Conservation (phyloP, 495 filamentous ascomycete species). For the Penicillium roqueforti region DNA sequence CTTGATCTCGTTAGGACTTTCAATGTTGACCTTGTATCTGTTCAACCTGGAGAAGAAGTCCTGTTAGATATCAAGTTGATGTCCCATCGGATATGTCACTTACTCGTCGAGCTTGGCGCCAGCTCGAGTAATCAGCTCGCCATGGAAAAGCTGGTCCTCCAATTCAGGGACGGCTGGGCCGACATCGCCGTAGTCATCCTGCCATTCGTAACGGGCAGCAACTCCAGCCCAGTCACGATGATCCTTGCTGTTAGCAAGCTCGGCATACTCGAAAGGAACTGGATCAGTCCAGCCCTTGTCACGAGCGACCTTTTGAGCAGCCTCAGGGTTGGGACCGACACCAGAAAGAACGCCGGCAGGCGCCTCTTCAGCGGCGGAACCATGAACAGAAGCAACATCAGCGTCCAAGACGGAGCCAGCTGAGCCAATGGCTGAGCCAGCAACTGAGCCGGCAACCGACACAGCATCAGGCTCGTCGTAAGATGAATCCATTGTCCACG, state of each 20-base stretch:
- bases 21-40: background rate
- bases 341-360: slow-evolving; percentile 1
- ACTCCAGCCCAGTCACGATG: slow-evolving; percentile 51
- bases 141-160: slow-evolving; percentile 68
- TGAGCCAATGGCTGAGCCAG: too few relatives aligned
- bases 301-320: slow-evolving; percentile 18
- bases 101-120: slow-evolving; percentile 42
- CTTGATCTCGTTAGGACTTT: slow-evolving; percentile 31
- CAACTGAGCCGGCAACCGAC: background rate
- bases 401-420: background rate
- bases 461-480: background rate
- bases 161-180: slow-evolving; percentile 64
- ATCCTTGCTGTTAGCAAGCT: slow-evolving; percentile 32
- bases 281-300: slow-evolving; percentile 52
- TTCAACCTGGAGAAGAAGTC: background rate
- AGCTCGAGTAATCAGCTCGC: slow-evolving; percentile 39
- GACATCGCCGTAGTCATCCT: slow-evolving; percentile 79
- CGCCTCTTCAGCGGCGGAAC: background rate
- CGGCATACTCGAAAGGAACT: slow-evolving; percentile 50
- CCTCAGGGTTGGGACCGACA: background rate
- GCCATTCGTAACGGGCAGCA: slow-evolving; percentile 74
- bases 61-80: background rate
- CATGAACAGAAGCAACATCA: background rate
- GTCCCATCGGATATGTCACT: slow-evolving; percentile 8
- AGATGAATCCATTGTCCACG: background rate